Evolutionary conservation across 257 asterid genomes (phyloP), one percentile per base, ranked within the genome.

Genomic region (Solanum bulbocastanum): DNA sequence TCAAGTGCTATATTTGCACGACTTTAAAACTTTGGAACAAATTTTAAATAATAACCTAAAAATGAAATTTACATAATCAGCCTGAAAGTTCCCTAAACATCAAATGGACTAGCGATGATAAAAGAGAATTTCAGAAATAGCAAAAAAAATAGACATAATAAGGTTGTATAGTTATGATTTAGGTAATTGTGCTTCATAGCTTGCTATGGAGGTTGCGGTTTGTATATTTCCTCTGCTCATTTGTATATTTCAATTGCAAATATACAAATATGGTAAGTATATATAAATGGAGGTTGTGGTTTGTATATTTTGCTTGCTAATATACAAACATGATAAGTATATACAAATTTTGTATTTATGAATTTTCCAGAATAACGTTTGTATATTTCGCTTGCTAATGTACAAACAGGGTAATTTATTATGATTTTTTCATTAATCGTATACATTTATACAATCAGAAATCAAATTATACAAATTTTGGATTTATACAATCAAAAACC

Each of bases 161-260:
- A 52, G 3, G 4, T 52, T 16, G 1, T 52, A 52, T 6, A 16
- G 9, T 52, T 52, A 52, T 52, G 62, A 0, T 52, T 52, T 52
- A 0, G 10, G 0, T 56, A 56, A 18, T 7, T 56, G 11, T 1
- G 1, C 10, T 56, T 3, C 1, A 20, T 56, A 20, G 25, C 0
- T 56, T 56, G 25, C 1, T 56, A 56, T 56, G 0, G 23, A 52
- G 10, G 3, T 52, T 52, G 23, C 0, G 62, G 10, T 6, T 52
- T 6, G 23, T 52, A 52, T 52, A 52, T 52, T 18, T 14, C 0
- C 0, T 0, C 16, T 6, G 10, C 4, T 20, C 4, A 16, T 56
- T 56, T 20, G 5, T 20, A 56, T 0, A 56, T 18, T 56, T 56
- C 65, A 7, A 4, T 18, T 0, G 25, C 4, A 52, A 52, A 52